Conservation (phyloP, 768 basidiomycete species). For the Kwoniella dendrophila region DNA sequence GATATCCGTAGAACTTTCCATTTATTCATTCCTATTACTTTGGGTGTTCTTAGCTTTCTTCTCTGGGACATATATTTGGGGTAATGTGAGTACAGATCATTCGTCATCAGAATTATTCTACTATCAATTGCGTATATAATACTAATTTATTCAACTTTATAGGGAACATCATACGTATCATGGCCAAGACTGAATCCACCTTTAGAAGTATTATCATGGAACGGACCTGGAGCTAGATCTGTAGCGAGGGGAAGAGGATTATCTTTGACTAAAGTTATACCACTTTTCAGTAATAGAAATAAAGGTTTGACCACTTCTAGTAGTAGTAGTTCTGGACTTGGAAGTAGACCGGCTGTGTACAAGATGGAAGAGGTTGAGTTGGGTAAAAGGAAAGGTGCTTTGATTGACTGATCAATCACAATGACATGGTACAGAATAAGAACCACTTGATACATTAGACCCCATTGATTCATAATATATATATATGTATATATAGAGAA, state of each 20-base stretch:
- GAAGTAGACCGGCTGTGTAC: slow-evolving; percentile 19
- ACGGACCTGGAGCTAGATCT: slow-evolving; percentile 83
- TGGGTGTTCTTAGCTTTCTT: slow-evolving; percentile 67
- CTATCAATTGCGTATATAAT: background rate
- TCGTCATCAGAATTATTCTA: background rate
- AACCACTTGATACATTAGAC: too few species aligned
- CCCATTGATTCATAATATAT: too few species aligned
- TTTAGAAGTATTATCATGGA: slow-evolving; percentile 77
- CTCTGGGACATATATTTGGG: slow-evolving; percentile 70
- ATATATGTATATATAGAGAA: too few species aligned
- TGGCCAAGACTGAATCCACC: slow-evolving; percentile 88
- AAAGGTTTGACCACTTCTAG: slow-evolving; percentile 6
- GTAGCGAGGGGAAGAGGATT: slow-evolving; percentile 73
- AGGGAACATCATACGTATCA: slow-evolving; percentile 91
- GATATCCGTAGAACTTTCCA: slow-evolving; percentile 70
- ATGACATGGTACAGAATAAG: background rate
- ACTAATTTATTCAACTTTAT: slow-evolving; percentile 57
- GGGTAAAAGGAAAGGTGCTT: slow-evolving; percentile 71
- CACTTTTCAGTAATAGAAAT: slow-evolving; percentile 42
- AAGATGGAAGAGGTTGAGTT: slow-evolving; percentile 75
- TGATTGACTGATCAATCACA: slow-evolving; percentile 49
- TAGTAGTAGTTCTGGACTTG: slow-evolving; percentile 26
- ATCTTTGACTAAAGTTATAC: slow-evolving; percentile 48
- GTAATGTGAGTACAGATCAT: slow-evolving; percentile 47
- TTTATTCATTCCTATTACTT: slow-evolving; percentile 79